Evolutionary conservation across 768 basidiomycete species (phyloP), one percentile per base, ranked within the genome.

Genomic region (Hemileccinum rubropunctum): DNA sequence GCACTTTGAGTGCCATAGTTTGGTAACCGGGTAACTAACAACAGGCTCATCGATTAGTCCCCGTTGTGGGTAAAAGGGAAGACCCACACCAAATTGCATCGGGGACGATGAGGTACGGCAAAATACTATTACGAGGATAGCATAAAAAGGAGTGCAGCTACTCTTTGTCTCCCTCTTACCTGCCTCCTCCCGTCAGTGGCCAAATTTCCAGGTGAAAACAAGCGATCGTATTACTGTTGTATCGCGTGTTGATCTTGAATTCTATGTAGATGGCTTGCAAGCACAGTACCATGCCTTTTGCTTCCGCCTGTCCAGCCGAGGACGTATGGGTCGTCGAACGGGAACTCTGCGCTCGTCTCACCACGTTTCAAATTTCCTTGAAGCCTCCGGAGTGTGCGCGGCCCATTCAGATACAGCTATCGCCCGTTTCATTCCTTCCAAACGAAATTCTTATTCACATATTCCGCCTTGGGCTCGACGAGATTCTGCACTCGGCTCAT

Each of bases 381-480:
- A 35, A 8, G 38, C 44, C 37, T 14, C 34, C 23, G 20, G 32
- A 46, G 18, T 23, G 18, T 6, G 18, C 5, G 9, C 30, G 23
- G 35, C n/a, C 39, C 11, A 14, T 26, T 17, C 46, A 45, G 30
- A 41, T 48, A n/a, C 57, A 59, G 34, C 39, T 61, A 27, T 59
- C 60, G 14, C 47, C 60, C 4, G 42, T 62, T 13, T 52, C 57
- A 3, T 38, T 47, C n/a, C 50, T 61, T 11, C 60, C 60, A n/a
- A 59, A 45, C 39, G 58, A 62, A 36, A 35, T 60, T 21, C 59
- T 60, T 26, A 33, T 49, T 23, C 39, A 44, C 26, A 50, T 57
- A 41, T 50, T 61, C 44, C 30, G 32, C n/a, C 36, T 17, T 37
- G 55, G 52, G n/a, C 21, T 51, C 12, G n/a, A 39, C 10, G 35